Percentiles rank a stretch among this genome's conserved stretches.
These are phyloP conservation scores for Cymbidium sinense DNA, from an alignment of 106 monocot genomes.

Conservation along the genomic window DNA sequence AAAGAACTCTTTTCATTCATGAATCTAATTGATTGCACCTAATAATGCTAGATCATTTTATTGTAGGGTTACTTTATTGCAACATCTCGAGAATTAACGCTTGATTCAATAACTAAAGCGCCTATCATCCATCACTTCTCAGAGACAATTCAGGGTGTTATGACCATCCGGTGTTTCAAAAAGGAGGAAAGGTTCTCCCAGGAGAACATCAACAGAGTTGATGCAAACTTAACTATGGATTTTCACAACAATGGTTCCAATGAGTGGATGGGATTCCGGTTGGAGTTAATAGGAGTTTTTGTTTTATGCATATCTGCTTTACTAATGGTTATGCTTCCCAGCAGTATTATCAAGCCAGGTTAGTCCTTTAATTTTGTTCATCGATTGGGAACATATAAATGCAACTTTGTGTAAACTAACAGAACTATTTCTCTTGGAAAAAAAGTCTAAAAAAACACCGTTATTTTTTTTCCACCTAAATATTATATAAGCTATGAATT, in stretches of 20 bases:
- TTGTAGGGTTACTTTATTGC: too few relatives aligned
- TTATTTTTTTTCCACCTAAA: neutral
- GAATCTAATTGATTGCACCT: too few relatives aligned
- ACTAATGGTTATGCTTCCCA: conserved; percentile 55
- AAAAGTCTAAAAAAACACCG: too few relatives aligned
- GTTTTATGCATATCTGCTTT: conserved; percentile 52
- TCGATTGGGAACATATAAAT: neutral
- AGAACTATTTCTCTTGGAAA: too few relatives aligned
- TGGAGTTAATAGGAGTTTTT: conserved; percentile 58
- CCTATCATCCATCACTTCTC: conserved; percentile 90
- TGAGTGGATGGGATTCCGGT: conserved; percentile 75
- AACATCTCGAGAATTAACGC: too few relatives aligned
- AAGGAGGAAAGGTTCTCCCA: conserved; percentile 41
- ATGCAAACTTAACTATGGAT: conserved; percentile 57
- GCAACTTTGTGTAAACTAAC: neutral
- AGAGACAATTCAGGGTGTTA: conserved; percentile 57
- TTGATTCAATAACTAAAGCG: conserved; percentile 68
- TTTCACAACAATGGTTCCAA: conserved; percentile 73
- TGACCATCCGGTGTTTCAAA: conserved; percentile 62
- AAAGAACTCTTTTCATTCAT: too few relatives aligned
- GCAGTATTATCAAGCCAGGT: conserved; percentile 66
- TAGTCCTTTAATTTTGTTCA: too few relatives aligned
- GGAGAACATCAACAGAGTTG: conserved; percentile 44
- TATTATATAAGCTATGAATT: neutral
- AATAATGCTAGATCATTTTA: too few relatives aligned